A percentile compares a stretch with the other conserved stretches of the same genome.
Conservation (phyloP, 768 basidiomycete species). For the Tylopilus sp. region DNA sequence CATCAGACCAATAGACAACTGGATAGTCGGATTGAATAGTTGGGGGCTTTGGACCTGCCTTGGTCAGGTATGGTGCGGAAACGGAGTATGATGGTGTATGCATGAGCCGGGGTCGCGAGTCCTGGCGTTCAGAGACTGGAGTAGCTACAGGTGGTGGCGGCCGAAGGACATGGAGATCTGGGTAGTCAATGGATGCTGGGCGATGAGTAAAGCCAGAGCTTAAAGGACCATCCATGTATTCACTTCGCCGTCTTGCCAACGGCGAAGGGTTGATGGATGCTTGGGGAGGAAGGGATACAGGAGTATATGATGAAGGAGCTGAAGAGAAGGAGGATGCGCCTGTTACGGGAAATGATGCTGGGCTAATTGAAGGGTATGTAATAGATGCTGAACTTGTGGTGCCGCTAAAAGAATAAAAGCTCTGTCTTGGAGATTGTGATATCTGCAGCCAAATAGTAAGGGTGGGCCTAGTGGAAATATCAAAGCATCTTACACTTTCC, state of each 20-base stretch:
- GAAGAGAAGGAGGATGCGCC: constrained; percentile 39
- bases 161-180: constrained; percentile 65
- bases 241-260: constrained; percentile 66
- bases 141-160: constrained; percentile 80
- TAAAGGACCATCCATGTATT: constrained; percentile 77
- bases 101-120: constrained; percentile 57
- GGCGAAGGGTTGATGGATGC: constrained; percentile 82
- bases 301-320: constrained; percentile 36
- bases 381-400: constrained; percentile 42
- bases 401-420: constrained; percentile 37
- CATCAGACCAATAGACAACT: constrained; percentile 80
- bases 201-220: constrained; percentile 45
- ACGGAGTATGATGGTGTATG: constrained; percentile 36
- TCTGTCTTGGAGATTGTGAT: constrained; percentile 34
- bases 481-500: constrained; percentile 42
- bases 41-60: constrained; percentile 53
- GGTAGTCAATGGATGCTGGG: constrained; percentile 69
- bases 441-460: constrained; percentile 26
- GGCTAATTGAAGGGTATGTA: constrained; percentile 49
- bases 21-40: constrained; percentile 75
- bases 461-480: constrained; percentile 6
- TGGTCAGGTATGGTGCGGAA: constrained; percentile 17
- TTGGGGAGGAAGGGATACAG: constrained; percentile 68
- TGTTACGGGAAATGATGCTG: constrained; percentile 36
- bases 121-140: constrained; percentile 69